These are phyloP conservation scores for Erysimum cheiranthoides DNA, from an alignment of 345 rosid genomes.

Conservation along the genomic window DNA sequence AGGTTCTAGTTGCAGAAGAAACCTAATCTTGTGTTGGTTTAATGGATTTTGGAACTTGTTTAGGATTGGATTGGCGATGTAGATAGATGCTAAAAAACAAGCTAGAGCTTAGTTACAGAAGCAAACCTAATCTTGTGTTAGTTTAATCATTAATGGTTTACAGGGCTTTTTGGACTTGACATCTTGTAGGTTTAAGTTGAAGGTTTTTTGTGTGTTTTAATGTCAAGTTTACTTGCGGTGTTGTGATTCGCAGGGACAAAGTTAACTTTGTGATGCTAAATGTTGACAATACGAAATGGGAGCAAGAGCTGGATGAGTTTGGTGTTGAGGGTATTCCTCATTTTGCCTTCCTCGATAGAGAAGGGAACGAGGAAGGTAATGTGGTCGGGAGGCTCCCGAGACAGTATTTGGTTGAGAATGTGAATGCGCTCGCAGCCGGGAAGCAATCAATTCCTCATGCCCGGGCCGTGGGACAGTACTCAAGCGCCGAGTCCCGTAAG, in stretches of 20 bases:
- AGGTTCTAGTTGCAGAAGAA: not conserved
- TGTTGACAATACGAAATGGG: conserved; percentile 97
- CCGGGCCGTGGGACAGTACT: conserved; percentile 81
- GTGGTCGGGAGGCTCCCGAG: conserved; percentile 91
- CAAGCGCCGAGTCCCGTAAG: conserved; percentile 71
- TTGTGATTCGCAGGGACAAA: conserved; percentile 58
- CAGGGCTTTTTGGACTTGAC: not conserved
- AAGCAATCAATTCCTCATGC: conserved; percentile 81
- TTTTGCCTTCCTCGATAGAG: conserved; percentile 78
- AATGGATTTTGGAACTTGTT: conserved; percentile 3
- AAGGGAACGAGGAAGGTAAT: conserved; percentile 94
- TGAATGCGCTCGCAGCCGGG: conserved; percentile 79
- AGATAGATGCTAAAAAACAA: not conserved
- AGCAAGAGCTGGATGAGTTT: conserved; percentile 94
- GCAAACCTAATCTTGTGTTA: not conserved
- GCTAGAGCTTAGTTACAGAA: conserved; percentile 10
- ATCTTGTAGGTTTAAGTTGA: not conserved
- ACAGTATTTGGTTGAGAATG: conserved; percentile 78
- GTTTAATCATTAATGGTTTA: not conserved
- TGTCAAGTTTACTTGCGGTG: not conserved
- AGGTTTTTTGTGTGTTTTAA: conserved; percentile 6
- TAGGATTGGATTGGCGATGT: not conserved
- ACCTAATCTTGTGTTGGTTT: not conserved
- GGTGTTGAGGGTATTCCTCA: conserved; percentile 99
- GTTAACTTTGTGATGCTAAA: conserved; percentile 97